phyloP scores from a whole-genome alignment of 306 rosid genomes.

The Urtica urens region DNA sequence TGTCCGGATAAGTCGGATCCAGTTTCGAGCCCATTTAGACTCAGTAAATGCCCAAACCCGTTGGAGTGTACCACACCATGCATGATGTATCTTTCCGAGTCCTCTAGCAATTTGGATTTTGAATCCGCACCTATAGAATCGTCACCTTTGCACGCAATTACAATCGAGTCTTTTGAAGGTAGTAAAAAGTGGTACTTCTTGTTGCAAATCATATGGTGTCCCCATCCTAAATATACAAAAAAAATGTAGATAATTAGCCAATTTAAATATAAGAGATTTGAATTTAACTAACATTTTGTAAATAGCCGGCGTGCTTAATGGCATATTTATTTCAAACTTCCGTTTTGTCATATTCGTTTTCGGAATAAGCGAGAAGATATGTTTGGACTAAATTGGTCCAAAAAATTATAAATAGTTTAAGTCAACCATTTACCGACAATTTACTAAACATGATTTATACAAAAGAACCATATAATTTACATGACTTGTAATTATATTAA shows the following conservation, averaged over 20 bases:
- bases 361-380: too few species aligned
- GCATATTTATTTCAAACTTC: too few species aligned
- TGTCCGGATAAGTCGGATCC: slow-evolving; percentile 56
- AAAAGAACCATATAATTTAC: too few species aligned
- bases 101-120: slow-evolving; percentile 16
- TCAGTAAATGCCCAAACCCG: slow-evolving; percentile 78
- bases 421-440: too few species aligned
- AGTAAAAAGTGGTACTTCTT: slow-evolving; percentile 79
- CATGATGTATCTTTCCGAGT: slow-evolving; percentile 52
- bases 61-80: slow-evolving; percentile 86
- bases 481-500: too few species aligned
- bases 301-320: too few species aligned
- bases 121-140: background rate
- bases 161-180: slow-evolving; percentile 59
- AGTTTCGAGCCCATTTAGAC: slow-evolving; percentile 62
- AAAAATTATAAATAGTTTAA: too few species aligned
- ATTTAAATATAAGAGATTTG: too few species aligned
- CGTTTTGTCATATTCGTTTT: too few species aligned
- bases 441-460: too few species aligned
- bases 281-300: background rate
- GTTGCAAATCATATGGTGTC: slow-evolving; percentile 63
- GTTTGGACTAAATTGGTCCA: too few species aligned
- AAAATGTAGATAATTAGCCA: background rate
- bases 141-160: slow-evolving; percentile 33
- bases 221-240: slow-evolving; percentile 55